These are phyloP conservation scores for Aureoboletus auriporus DNA, from an alignment of 768 basidiomycete species.

Conservation along the genomic window DNA sequence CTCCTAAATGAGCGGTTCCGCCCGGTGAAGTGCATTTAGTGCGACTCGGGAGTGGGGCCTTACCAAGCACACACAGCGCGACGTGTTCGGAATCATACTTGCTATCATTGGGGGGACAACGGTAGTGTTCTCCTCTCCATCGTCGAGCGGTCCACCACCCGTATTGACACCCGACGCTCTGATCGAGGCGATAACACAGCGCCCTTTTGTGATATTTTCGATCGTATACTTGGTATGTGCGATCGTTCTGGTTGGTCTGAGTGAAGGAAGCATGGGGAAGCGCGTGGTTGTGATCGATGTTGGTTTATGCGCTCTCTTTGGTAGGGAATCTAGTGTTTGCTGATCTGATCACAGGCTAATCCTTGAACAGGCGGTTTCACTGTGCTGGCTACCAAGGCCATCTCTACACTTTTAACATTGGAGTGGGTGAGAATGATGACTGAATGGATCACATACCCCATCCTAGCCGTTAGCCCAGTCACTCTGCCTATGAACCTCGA, in stretches of 20 bases:
- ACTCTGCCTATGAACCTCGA: not conserved
- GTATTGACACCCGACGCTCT: conserved; percentile 65
- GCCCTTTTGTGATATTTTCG: conserved; percentile 74
- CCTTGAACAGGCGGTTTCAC: conserved; percentile 75
- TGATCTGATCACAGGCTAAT: conserved; percentile 1
- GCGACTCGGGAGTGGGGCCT: conserved; percentile 1
- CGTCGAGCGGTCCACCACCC: conserved; percentile 54
- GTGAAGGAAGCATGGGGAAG: conserved; percentile 58
- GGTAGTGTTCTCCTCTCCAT: conserved; percentile 80
- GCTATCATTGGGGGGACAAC: conserved; percentile 88
- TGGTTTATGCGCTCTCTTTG: conserved; percentile 82
- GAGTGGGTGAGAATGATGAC: conserved; percentile 74
- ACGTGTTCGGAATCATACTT: conserved; percentile 72
- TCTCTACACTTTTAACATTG: conserved; percentile 80
- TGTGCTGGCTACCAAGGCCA: conserved; percentile 88
- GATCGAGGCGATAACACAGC: conserved; percentile 62
- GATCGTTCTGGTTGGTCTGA: conserved; percentile 59
- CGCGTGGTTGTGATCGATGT: conserved; percentile 81
- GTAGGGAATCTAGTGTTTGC: conserved; percentile 32
- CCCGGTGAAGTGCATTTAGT: conserved; percentile 42
- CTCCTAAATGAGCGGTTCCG: conserved; percentile 82
- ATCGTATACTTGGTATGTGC: conserved; percentile 56
- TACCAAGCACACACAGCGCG: conserved; percentile 46
- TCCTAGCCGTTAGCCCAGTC: conserved; percentile 52
- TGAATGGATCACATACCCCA: conserved; percentile 80